phyloP scores from a whole-genome alignment of 805 yeast genomes.

The Kazachstania bromeliacearum region DNA sequence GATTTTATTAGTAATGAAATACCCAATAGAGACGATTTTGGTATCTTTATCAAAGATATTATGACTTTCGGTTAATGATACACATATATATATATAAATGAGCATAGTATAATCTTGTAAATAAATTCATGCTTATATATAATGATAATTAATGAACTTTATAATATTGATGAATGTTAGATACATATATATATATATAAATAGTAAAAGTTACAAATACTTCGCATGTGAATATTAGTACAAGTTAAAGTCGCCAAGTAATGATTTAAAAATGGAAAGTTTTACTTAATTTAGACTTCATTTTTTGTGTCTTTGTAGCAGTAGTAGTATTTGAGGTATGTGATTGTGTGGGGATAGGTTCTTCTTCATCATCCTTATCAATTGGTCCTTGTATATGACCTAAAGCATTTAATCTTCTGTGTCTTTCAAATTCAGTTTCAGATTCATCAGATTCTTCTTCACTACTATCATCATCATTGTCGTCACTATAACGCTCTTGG shows the following conservation, averaged over 20 bases:
- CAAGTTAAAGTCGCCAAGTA: no score
- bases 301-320: conserved; percentile 9
- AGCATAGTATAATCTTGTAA: no score
- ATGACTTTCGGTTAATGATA: no score
- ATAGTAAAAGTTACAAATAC: background rate
- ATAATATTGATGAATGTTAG: conserved; percentile 1
- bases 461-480: conserved; percentile 13
- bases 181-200: background rate
- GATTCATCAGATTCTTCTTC: conserved; percentile 23
- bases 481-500: conserved; percentile 8
- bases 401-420: conserved; percentile 51
- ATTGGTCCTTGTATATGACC: conserved; percentile 36
- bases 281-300: conserved; percentile 12
- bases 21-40: conserved; percentile 5
- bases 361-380: conserved; percentile 43
- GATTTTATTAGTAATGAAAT: conserved; percentile 21
- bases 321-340: conserved; percentile 2
- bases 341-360: conserved; percentile 11
- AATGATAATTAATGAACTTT: no score
- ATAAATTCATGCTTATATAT: no score
- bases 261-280: conserved; percentile 7
- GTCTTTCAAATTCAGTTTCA: conserved; percentile 61
- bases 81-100: no score
- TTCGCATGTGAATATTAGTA: background rate
- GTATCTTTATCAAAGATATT: conserved; percentile 7